Base-by-base conservation (phyloP, 1,139 yeast genomes). In the Yamadazyma aaseri region DNA sequence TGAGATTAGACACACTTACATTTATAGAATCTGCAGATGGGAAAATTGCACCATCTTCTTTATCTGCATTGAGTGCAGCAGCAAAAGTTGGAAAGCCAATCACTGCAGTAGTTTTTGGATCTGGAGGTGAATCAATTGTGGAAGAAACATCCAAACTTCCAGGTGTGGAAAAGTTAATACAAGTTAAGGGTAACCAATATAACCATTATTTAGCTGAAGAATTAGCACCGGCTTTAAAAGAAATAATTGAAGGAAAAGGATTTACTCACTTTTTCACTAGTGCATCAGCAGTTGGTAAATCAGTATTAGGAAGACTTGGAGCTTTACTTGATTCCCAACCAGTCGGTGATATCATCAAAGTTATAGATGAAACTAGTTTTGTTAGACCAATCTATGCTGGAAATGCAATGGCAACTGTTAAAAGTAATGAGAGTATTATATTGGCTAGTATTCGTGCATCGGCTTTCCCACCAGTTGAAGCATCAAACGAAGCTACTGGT, bases 301-400 rank as follows among this genome's bases (percentile, higher is more conserved):
- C 85, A 42, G 64, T 90, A 29, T 65, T 92, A 36, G 97, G 98
- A 24, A 74, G 98, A 47, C 72, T 86, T 21, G 95, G 86, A 22
- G 97, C 97, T 1, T 53, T 84, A 38, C 65, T 90, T 39, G 96
- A 92, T 53, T 74, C 77, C 17, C 97, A 92, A 64, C 97, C 97
- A 29, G 64, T 92, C 36, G 78, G 90, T 24, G 97, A 92, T 53
- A 73, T 92, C 40, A 75, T 75, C 45, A 76, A 77, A 52, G 81
- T 92, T 28, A 75, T 74, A 44, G 69, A 79, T 34, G 71, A 76
- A 17, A 74, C 74, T 42, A 86, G 95, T 5, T 92, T 92, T 61
- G 80, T 81, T 23, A 81, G 97, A 56, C 97, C 97, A 32, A 87
- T 92, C 32, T 92, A 87, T 56, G 98, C 98, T 21, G 98, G 98